A percentile compares a stretch with the other conserved stretches of the same genome.
Conservation (phyloP, 768 basidiomycete species). For the Phanerochaete sordida region DNA sequence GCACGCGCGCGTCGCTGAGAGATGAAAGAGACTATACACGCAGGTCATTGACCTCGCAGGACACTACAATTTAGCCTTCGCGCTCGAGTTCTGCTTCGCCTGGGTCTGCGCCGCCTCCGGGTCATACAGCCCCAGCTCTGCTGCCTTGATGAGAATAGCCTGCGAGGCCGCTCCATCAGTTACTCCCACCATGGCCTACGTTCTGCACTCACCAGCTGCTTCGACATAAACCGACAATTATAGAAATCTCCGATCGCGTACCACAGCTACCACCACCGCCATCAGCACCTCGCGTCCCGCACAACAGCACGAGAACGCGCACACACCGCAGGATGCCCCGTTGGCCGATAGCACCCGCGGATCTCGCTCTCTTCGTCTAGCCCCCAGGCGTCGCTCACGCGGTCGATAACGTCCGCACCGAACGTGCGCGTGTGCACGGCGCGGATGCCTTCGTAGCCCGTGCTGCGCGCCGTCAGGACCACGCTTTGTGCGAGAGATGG, state of each 20-base stretch:
- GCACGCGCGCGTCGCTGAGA: too few species aligned
- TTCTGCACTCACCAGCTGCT: constrained; percentile 31
- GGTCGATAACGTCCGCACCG: constrained; percentile 32
- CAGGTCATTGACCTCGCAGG: too few species aligned
- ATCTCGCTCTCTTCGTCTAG: constrained; percentile 40
- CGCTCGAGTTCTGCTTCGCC: too few species aligned
- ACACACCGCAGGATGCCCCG: constrained; percentile 40
- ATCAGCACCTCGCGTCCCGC: not conserved
- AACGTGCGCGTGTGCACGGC: constrained; percentile 30
- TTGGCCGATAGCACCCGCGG: constrained; percentile 32
- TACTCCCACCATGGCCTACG: not conserved
- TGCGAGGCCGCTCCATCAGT: not conserved
- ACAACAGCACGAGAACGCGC: not conserved
- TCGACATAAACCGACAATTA: constrained; percentile 30
- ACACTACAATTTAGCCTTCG: too few species aligned
- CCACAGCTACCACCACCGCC: constrained; percentile 33
- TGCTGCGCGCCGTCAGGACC: constrained; percentile 11
- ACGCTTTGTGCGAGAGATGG: too few species aligned
- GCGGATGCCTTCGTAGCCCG: constrained; percentile 30
- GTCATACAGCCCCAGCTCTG: not conserved
- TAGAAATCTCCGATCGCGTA: constrained; percentile 35
- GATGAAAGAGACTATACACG: too few species aligned
- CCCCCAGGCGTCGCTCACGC: constrained; percentile 32
- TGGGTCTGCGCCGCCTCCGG: too few species aligned
- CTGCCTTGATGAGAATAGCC: not conserved